phyloP scores from a whole-genome alignment of 179 eudicot genomes.

The Pouteria campechiana region DNA sequence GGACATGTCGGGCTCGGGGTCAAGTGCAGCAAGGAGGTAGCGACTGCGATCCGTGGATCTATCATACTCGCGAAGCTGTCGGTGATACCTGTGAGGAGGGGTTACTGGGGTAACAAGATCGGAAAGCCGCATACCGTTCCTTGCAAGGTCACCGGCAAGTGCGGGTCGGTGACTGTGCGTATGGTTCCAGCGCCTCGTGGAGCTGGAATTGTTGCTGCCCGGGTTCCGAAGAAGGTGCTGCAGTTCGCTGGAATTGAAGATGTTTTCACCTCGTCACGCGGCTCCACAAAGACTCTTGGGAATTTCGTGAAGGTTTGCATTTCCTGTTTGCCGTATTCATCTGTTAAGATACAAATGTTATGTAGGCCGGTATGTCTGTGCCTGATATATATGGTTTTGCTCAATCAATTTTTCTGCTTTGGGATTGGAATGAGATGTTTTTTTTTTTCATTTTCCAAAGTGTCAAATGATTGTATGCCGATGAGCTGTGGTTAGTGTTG shows the following conservation, averaged over 20 bases:
- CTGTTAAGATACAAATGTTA: too few species aligned
- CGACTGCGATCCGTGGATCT: constrained; percentile 57
- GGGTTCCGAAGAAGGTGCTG: constrained; percentile 71
- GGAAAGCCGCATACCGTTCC: constrained; percentile 59
- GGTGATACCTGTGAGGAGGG: constrained; percentile 58
- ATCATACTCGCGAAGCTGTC: constrained; percentile 56
- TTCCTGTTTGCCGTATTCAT: too few species aligned
- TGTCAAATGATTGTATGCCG: too few species aligned
- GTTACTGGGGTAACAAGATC: constrained; percentile 73
- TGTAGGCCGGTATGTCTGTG: too few species aligned
- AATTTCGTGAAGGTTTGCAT: constrained; percentile 63
- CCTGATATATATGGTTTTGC: too few species aligned
- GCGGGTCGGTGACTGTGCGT: constrained; percentile 61
- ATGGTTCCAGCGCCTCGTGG: constrained; percentile 78
- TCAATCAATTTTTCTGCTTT: too few species aligned
- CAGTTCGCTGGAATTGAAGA: constrained; percentile 81
- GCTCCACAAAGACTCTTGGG: constrained; percentile 72
- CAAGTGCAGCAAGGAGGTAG: constrained; percentile 63
- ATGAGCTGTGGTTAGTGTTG: too few species aligned
- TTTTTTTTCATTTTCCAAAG: too few species aligned
- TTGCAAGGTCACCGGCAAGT: constrained; percentile 61
- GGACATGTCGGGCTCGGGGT: constrained; percentile 69
- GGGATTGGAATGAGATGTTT: too few species aligned
- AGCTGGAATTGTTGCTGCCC: constrained; percentile 65
- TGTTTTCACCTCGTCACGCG: constrained; percentile 69